A percentile compares a stretch with the other conserved stretches of the same genome.
phyloP scores from a whole-genome alignment of 768 basidiomycete genomes.

The Tricholoma matsutake region DNA sequence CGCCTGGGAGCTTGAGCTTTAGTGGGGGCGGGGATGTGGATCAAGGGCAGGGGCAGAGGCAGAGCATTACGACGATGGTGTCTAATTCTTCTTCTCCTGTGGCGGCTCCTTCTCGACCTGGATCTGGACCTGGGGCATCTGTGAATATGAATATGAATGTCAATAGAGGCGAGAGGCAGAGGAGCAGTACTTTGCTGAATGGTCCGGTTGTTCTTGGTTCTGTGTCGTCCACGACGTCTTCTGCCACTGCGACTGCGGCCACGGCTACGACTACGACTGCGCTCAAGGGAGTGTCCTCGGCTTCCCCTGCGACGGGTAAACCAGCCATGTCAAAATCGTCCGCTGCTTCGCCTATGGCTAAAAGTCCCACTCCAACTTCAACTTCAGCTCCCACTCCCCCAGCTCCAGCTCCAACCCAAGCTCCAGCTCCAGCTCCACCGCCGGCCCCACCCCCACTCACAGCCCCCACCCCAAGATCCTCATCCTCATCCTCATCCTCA shows the following conservation, averaged over 20 bases:
- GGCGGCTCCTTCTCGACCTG: conserved; percentile 12
- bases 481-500: no score
- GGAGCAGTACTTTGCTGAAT: conserved; percentile 41
- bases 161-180: conserved; percentile 23
- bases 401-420: no score
- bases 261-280: conserved; percentile 2
- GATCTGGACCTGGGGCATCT: background rate
- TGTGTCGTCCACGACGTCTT: conserved; percentile 12
- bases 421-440: no score
- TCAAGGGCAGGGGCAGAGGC: conserved; percentile 18
- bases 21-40: background rate
- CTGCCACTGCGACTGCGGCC: conserved; percentile 1
- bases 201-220: conserved; percentile 7
- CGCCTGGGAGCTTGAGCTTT: conserved; percentile 20
- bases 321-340: background rate
- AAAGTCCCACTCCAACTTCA: no score
- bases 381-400: no score
- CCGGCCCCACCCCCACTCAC: background rate
- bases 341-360: background rate
- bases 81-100: conserved; percentile 22
- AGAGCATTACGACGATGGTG: conserved; percentile 40
- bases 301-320: background rate
- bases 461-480: no score
- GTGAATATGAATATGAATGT: background rate
- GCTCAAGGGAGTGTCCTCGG: background rate